phyloP scores from a whole-genome alignment of 2,329 filamentous ascomycete species.

The Fusarium proliferatum region DNA sequence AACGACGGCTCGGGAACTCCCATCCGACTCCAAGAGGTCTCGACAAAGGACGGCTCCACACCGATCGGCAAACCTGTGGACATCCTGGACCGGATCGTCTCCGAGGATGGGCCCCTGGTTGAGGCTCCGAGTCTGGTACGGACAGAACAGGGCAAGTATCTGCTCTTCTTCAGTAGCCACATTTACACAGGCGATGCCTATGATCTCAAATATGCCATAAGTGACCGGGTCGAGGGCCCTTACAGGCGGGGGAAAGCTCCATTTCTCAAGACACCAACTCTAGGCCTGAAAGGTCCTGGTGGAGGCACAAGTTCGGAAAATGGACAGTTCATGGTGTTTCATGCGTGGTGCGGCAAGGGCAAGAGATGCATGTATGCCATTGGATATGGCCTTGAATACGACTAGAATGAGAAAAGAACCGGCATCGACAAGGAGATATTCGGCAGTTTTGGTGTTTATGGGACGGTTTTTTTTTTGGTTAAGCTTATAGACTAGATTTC shows the following conservation, averaged over 20 bases:
- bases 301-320: slow-evolving; percentile 51
- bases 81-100: slow-evolving; percentile 57
- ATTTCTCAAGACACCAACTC: slow-evolving; percentile 52
- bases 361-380: slow-evolving; percentile 53
- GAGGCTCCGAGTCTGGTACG: slow-evolving; percentile 69
- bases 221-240: slow-evolving; percentile 51
- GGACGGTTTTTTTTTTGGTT: neutral
- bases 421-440: neutral
- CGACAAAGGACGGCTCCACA: slow-evolving; percentile 61
- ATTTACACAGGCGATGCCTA: slow-evolving; percentile 67
- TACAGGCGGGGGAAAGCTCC: slow-evolving; percentile 49
- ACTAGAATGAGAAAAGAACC: neutral
- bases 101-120: slow-evolving; percentile 64
- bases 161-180: slow-evolving; percentile 71
- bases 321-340: slow-evolving; percentile 50
- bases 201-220: slow-evolving; percentile 69
- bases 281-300: slow-evolving; percentile 54
- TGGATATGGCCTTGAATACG: slow-evolving; percentile 32
- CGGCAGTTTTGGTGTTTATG: slow-evolving; percentile 7
- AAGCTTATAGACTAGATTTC: neutral
- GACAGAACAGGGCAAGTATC: slow-evolving; percentile 61
- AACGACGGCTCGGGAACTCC: slow-evolving; percentile 61
- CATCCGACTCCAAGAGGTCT: slow-evolving; percentile 66
- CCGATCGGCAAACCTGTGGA: slow-evolving; percentile 60
- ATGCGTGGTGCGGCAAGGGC: slow-evolving; percentile 49